These are phyloP conservation scores for Tricholoma terreum DNA, from an alignment of 768 basidiomycete species.

Conservation along the genomic window DNA sequence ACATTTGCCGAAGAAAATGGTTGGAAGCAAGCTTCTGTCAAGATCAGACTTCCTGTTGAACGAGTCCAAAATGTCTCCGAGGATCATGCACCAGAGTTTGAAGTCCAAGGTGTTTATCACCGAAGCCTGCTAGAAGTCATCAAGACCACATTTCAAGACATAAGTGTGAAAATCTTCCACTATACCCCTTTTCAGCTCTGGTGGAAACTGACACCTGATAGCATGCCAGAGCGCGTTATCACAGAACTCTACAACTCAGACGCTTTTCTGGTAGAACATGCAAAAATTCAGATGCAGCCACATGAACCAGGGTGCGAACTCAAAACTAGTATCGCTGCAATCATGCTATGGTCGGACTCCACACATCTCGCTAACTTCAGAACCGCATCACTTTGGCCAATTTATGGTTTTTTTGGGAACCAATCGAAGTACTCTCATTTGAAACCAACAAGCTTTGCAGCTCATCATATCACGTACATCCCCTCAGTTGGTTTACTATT, in stretches of 20 bases:
- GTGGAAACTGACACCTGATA: neutral
- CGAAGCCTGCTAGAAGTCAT: constrained; percentile 10
- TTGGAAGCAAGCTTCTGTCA: too few species aligned
- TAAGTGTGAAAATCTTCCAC: constrained; percentile 3
- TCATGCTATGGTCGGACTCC: constrained; percentile 33
- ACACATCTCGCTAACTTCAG: constrained; percentile 37
- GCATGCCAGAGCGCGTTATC: too few species aligned
- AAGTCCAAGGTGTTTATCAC: too few species aligned
- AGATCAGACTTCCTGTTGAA: too few species aligned
- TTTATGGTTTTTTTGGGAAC: constrained; percentile 36
- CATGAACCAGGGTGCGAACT: constrained; percentile 10
- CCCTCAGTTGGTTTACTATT: too few species aligned
- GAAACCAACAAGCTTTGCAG: constrained; percentile 24
- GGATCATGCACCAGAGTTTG: too few species aligned
- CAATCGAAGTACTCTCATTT: constrained; percentile 33
- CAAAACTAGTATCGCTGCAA: constrained; percentile 21
- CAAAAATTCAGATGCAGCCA: constrained; percentile 6
- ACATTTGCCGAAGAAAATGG: neutral
- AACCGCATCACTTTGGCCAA: constrained; percentile 33
- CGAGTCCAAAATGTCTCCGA: too few species aligned
- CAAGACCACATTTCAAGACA: constrained; percentile 9
- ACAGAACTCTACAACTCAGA: constrained; percentile 11
- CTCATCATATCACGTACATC: constrained; percentile 40
- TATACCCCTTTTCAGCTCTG: neutral
- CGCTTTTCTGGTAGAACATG: constrained; percentile 14